phyloP scores from a whole-genome alignment of 2,329 filamentous ascomycete species.

The Colletotrichum theobromicola region DNA sequence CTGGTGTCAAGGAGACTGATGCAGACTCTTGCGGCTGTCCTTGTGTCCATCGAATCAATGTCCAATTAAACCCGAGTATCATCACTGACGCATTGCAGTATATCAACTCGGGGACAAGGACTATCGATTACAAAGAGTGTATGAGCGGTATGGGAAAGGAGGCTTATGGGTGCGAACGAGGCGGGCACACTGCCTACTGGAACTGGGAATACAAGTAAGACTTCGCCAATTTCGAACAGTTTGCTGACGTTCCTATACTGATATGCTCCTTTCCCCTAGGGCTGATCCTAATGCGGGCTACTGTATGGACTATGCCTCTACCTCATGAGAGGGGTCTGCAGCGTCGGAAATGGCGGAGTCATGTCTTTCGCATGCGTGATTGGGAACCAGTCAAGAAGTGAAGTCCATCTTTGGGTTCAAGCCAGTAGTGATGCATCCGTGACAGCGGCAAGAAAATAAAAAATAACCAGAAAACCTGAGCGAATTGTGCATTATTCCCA shows the following conservation, averaged over 20 bases:
- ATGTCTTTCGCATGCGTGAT: not conserved
- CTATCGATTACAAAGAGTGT: not conserved
- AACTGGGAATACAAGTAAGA: not conserved
- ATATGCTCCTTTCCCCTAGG: not conserved
- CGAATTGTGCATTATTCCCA: not conserved
- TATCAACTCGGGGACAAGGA: not conserved
- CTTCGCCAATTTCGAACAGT: not conserved
- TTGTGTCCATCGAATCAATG: not conserved
- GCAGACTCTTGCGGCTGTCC: not conserved
- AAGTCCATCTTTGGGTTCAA: not conserved
- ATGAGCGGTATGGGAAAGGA: not conserved
- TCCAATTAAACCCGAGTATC: not conserved
- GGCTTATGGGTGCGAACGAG: not conserved
- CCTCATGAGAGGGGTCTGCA: no score
- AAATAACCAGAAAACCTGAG: not conserved
- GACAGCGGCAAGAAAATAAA: not conserved
- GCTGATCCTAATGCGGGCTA: not conserved
- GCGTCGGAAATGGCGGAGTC: not conserved
- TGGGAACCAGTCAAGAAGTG: not conserved
- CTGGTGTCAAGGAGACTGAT: not conserved
- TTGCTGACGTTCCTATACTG: not conserved
- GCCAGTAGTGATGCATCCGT: not conserved
- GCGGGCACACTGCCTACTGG: not conserved
- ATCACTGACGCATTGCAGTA: not conserved
- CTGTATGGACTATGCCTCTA: no score